phyloP scores from a whole-genome alignment of 352 stramenopile species.

The Globisporangium polare region DNA sequence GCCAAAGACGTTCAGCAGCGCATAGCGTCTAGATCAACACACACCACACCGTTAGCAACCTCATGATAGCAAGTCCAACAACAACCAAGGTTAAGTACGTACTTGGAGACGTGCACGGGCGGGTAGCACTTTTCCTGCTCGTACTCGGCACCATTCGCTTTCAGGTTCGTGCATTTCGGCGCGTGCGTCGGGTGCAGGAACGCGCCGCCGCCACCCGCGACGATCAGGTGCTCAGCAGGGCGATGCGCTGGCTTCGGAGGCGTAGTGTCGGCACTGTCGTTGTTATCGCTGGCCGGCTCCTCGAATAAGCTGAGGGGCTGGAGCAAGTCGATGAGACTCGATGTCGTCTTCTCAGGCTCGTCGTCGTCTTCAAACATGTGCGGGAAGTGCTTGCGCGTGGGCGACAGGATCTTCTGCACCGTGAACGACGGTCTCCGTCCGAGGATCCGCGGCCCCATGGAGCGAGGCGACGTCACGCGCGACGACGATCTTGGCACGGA shows the following conservation, averaged over 20 bases:
- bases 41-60: slow-evolving; percentile 1
- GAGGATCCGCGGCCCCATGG: slow-evolving; percentile 10
- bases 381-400: slow-evolving; percentile 73
- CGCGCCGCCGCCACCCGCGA: slow-evolving; percentile 87
- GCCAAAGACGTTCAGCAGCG: slow-evolving; percentile 79
- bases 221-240: slow-evolving; percentile 69
- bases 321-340: not conserved
- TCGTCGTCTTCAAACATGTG: slow-evolving; percentile 55
- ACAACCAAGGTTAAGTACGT: slow-evolving; percentile 7
- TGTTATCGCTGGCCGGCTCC: not conserved
- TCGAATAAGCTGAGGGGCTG: not conserved
- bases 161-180: slow-evolving; percentile 38
- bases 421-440: slow-evolving; percentile 13
- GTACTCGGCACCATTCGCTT: slow-evolving; percentile 74
- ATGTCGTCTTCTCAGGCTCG: not conserved
- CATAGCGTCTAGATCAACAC: slow-evolving; percentile 55
- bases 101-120: slow-evolving; percentile 69
- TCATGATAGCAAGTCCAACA: not conserved
- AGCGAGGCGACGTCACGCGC: slow-evolving; percentile 12
- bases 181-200: slow-evolving; percentile 90
- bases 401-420: slow-evolving; percentile 26
- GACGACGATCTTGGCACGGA: slow-evolving; percentile 1
- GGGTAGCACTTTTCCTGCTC: slow-evolving; percentile 82
- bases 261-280: not conserved
- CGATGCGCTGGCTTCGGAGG: slow-evolving; percentile 4